Evolutionary conservation across 148 eudicot genomes (phyloP).

Genomic region (Persicaria maculosa): DNA sequence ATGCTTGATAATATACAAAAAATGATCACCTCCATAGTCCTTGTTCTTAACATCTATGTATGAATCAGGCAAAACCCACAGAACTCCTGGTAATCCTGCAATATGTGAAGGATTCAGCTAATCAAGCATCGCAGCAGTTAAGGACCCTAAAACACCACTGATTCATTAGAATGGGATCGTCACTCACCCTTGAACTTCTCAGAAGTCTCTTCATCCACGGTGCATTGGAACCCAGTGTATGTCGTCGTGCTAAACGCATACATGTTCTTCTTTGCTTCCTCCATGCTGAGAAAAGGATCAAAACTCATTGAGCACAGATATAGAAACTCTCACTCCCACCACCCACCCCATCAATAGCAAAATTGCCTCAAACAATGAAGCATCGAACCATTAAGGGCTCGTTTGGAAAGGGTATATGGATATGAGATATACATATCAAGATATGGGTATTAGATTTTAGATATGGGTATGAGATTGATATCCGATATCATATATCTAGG

Average conservation of each 20-base stretch:
- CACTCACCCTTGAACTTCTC: conserved; percentile 76
- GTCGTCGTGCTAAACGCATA: conserved; percentile 97
- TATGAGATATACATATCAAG: no score
- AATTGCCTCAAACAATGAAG: background rate
- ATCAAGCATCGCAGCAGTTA: background rate
- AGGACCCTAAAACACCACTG: background rate
- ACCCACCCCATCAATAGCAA: background rate
- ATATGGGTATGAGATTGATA: no score
- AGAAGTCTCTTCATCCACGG: conserved; percentile 88
- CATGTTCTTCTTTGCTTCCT: conserved; percentile 95
- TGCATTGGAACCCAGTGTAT: conserved; percentile 97
- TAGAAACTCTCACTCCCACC: background rate
- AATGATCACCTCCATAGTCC: conserved; percentile 74
- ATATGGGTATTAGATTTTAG: no score
- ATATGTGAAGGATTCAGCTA: conserved; percentile 10
- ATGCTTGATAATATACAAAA: background rate
- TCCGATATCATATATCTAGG: no score
- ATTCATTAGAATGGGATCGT: background rate
- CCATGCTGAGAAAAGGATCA: conserved; percentile 49
- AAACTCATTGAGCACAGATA: background rate
- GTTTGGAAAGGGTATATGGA: no score
- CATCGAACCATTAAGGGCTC: conserved; percentile 1
- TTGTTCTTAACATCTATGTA: conserved; percentile 92
- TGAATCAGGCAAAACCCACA: conserved; percentile 96
- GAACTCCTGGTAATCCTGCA: conserved; percentile 85